Conservation (phyloP, 306 rosid species). For the Vigna radiata region DNA sequence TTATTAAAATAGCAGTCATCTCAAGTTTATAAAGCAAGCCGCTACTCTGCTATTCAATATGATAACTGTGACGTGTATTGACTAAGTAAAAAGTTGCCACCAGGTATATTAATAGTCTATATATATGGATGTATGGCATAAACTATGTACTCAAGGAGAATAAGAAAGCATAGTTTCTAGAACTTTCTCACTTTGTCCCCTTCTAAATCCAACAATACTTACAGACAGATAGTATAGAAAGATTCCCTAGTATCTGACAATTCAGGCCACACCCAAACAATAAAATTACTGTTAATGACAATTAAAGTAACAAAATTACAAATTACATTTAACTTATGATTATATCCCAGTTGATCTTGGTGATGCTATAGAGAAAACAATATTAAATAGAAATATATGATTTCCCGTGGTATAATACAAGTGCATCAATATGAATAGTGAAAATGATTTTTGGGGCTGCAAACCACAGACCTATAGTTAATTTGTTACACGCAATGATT, state of each 20-base stretch:
- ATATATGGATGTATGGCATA: not conserved
- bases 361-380: slow-evolving; percentile 30
- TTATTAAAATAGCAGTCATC: not conserved
- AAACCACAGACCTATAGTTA: slow-evolving; percentile 26
- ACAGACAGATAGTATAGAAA: not conserved
- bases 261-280: not conserved
- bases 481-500: not conserved
- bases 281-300: slow-evolving; percentile 4
- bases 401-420: slow-evolving; percentile 8
- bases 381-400: not conserved
- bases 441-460: slow-evolving; percentile 6
- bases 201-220: not conserved
- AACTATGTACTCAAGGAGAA: not conserved
- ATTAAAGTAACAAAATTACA: not conserved
- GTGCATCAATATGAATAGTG: slow-evolving; percentile 32
- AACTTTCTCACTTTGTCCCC: not conserved
- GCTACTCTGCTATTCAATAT: not conserved
- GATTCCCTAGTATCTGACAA: not conserved
- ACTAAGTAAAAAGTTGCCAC: not conserved
- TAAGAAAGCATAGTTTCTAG: not conserved
- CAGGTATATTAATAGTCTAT: not conserved
- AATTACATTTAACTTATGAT: slow-evolving; percentile 19
- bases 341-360: not conserved
- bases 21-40: not conserved
- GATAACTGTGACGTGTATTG: not conserved